Conservation (phyloP, 1,284 basidiomycete species). For the Naganishia liquefaciens region DNA sequence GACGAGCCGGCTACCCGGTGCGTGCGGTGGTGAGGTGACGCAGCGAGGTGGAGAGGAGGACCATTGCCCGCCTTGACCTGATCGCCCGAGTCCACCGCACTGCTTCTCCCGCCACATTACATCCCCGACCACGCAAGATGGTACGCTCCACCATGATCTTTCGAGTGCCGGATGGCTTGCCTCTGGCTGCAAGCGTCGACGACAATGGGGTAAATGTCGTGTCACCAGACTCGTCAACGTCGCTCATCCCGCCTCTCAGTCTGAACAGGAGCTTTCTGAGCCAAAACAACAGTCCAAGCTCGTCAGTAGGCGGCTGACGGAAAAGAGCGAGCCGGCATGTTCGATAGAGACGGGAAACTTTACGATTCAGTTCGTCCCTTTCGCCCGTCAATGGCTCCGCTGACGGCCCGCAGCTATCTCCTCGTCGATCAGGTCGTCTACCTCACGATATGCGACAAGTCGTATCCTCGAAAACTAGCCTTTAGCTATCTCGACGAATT, state of each 20-base stretch:
- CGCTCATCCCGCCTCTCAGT: conserved; percentile 60
- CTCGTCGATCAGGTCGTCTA: conserved; percentile 92
- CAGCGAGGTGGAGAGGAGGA: too few species aligned
- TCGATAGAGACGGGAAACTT: conserved; percentile 95
- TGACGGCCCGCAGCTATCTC: conserved; percentile 71
- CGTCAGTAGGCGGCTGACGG: conserved; percentile 88
- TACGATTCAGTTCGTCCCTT: conserved; percentile 76
- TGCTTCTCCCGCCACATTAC: not conserved
- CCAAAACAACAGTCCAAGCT: conserved; percentile 98
- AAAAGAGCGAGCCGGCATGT: conserved; percentile 90
- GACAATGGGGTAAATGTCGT: conserved; percentile 74
- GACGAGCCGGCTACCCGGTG: not conserved
- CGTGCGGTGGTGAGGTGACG: too few species aligned
- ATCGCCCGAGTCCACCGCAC: too few species aligned
- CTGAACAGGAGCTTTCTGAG: conserved; percentile 87
- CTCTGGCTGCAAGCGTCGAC: conserved; percentile 89
- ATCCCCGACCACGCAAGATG: conserved; percentile 58
- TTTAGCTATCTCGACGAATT: conserved; percentile 98
- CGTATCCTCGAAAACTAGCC: conserved; percentile 94
- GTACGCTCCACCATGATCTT: conserved; percentile 89
- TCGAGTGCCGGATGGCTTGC: conserved; percentile 84
- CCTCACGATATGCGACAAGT: conserved; percentile 92
- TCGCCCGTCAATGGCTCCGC: not conserved
- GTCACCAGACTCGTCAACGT: not conserved
- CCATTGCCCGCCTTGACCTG: too few species aligned